Evolutionary conservation across 2,329 filamentous ascomycete genomes (phyloP).

Genomic region (Nigrospora oryzae): DNA sequence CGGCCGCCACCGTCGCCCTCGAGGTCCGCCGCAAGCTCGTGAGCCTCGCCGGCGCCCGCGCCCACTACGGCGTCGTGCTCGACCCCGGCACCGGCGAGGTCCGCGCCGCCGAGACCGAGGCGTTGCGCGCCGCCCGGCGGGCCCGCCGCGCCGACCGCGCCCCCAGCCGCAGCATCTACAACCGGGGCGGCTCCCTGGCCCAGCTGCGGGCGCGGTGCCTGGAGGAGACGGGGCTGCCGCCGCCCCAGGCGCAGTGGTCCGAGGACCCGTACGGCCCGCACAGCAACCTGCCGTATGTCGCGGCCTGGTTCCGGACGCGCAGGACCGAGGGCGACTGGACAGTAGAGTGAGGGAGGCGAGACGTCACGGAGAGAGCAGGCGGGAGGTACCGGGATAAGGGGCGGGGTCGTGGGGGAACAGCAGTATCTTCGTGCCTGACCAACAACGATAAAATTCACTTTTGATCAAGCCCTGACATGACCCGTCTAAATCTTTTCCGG

Average conservation of each 20-base stretch:
- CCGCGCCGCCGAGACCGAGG: conserved; percentile 23
- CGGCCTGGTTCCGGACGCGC: conserved; percentile 31
- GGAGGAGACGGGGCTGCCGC: conserved; percentile 30
- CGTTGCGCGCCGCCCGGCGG: conserved; percentile 22
- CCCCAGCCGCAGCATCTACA: conserved; percentile 18
- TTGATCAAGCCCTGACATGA: no score
- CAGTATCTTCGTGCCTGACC: no score
- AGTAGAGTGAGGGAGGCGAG: conserved; percentile 5
- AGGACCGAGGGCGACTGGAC: conserved; percentile 14
- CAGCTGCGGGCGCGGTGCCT: conserved; percentile 25
- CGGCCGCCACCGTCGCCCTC: conserved; percentile 30
- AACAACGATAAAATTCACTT: no score
- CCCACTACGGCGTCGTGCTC: conserved; percentile 36
- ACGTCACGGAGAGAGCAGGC: no score
- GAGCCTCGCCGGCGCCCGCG: conserved; percentile 28
- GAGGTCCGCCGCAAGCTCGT: conserved; percentile 36
- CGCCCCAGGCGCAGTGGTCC: conserved; percentile 34
- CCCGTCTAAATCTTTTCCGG: no score
- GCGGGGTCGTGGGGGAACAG: no score
- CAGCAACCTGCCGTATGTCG: conserved; percentile 30
- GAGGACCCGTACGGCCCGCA: conserved; percentile 35
- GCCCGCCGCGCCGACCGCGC: conserved; percentile 11
- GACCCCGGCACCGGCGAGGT: conserved; percentile 24
- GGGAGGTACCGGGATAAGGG: no score
- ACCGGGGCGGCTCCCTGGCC: conserved; percentile 32